phyloP scores from a whole-genome alignment of 2,329 filamentous ascomycete genomes.

The Paraconiothyrium brasiliense region DNA sequence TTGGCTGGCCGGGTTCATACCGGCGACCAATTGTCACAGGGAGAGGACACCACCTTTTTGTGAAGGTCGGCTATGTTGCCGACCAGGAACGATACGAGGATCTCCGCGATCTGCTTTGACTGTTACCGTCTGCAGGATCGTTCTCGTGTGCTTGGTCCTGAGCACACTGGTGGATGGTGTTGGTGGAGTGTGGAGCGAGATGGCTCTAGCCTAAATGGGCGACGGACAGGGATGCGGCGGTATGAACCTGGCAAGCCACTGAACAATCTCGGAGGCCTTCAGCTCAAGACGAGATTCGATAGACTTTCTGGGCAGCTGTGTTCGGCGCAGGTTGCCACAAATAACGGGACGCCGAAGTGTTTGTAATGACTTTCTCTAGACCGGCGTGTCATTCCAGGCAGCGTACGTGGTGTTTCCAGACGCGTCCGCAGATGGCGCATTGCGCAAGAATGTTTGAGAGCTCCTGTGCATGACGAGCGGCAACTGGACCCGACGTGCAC shows the following conservation, averaged over 20 bases:
- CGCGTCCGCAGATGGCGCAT: constrained; percentile 3
- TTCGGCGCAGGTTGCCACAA: neutral
- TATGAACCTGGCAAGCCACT: constrained; percentile 8
- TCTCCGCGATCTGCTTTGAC: neutral
- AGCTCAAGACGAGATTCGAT: constrained; percentile 1
- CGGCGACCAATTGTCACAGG: neutral
- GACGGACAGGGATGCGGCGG: neutral
- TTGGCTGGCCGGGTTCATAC: neutral
- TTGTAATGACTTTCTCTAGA: neutral
- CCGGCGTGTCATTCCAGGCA: neutral
- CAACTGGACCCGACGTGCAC: constrained; percentile 3
- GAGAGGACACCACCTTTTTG: no score
- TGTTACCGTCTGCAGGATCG: neutral
- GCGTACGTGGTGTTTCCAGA: neutral
- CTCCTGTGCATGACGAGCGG: constrained; percentile 9
- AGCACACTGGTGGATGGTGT: neutral
- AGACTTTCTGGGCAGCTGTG: neutral
- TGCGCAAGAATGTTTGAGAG: constrained; percentile 7
- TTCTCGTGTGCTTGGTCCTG: neutral
- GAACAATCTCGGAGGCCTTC: neutral
- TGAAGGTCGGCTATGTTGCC: no score
- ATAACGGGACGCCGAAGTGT: neutral
- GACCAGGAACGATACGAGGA: neutral
- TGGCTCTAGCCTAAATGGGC: neutral
- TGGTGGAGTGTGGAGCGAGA: neutral